A percentile compares a stretch with the other conserved stretches of the same genome.
These are phyloP conservation scores for Didymella keratinophila DNA, from an alignment of 2,329 filamentous ascomycete species.

Conservation along the genomic window DNA sequence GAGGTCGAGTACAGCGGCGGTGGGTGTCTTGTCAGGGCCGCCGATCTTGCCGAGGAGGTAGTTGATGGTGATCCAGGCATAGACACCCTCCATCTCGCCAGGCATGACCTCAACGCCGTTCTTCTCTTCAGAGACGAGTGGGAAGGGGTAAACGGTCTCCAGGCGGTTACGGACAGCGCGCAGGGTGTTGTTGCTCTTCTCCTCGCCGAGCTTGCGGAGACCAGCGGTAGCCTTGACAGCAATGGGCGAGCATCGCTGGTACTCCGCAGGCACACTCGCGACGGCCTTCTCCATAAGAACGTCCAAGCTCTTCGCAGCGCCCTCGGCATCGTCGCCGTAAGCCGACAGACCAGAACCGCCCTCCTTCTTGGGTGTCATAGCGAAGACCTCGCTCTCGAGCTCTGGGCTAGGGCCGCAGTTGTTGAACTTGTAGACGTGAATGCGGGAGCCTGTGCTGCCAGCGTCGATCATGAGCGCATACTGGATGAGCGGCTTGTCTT, in stretches of 20 bases:
- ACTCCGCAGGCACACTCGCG: slow-evolving; percentile 81
- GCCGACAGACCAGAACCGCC: slow-evolving; percentile 83
- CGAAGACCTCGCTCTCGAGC: slow-evolving; percentile 89
- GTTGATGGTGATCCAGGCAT: slow-evolving; percentile 99
- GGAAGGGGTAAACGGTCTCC: slow-evolving; percentile 92
- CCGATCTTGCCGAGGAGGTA: slow-evolving; percentile 98
- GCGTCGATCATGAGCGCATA: slow-evolving; percentile 99
- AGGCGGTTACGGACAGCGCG: slow-evolving; percentile 83
- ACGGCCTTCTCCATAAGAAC: slow-evolving; percentile 86
- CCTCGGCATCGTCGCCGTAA: slow-evolving; percentile 84
- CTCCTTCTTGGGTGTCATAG: slow-evolving; percentile 87
- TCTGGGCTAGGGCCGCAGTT: slow-evolving; percentile 97
- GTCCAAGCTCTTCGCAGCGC: slow-evolving; percentile 89
- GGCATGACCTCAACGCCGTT: slow-evolving; percentile 97
- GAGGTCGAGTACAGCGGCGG: slow-evolving; percentile 93
- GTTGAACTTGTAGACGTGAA: slow-evolving; percentile 99
- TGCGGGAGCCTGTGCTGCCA: slow-evolving; percentile 95
- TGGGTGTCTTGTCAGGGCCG: slow-evolving; percentile 85
- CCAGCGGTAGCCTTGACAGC: slow-evolving; percentile 99
- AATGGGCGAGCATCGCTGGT: slow-evolving; percentile 90
- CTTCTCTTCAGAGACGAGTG: slow-evolving; percentile 84
- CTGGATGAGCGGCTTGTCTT: slow-evolving; percentile 92
- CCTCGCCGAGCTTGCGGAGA: slow-evolving; percentile 81
- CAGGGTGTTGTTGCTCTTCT: slow-evolving; percentile 84
- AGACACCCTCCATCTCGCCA: slow-evolving; percentile 94